Evolutionary conservation across 257 asterid species (phyloP).

Genomic region (Solanum rostratum): DNA sequence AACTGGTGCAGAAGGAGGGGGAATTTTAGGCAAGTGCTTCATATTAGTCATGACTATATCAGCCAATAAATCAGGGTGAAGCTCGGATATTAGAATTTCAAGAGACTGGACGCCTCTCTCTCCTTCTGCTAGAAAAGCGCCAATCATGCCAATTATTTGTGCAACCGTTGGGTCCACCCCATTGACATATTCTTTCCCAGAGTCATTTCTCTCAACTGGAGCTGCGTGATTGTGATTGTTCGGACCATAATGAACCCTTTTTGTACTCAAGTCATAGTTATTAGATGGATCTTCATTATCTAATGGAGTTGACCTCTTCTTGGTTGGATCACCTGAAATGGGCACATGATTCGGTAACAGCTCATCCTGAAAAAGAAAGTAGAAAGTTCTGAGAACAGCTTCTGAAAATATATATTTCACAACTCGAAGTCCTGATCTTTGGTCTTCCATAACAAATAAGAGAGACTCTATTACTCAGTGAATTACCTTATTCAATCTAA

Average conservation of each 20-base stretch:
- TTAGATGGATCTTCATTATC: constrained; percentile 51
- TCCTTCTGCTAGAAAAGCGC: constrained; percentile 94
- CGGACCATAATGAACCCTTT: constrained; percentile 56
- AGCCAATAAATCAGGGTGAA: constrained; percentile 92
- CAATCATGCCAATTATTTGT: constrained; percentile 86
- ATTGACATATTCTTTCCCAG: constrained; percentile 41
- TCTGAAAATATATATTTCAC: background rate
- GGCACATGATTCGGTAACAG: constrained; percentile 41
- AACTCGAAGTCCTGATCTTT: background rate
- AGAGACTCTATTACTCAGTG: background rate
- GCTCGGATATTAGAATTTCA: constrained; percentile 68
- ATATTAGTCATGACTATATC: constrained; percentile 92
- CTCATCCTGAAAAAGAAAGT: constrained; percentile 48
- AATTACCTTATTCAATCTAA: constrained; percentile 59
- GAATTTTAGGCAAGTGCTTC: constrained; percentile 77
- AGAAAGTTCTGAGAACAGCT: constrained; percentile 5
- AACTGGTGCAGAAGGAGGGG: constrained; percentile 40
- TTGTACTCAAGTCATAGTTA: constrained; percentile 29
- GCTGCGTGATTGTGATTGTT: constrained; percentile 15
- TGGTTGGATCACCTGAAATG: constrained; percentile 42
- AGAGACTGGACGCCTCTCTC: constrained; percentile 86
- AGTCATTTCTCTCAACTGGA: constrained; percentile 32
- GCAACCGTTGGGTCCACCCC: constrained; percentile 60
- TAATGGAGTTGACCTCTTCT: constrained; percentile 49
- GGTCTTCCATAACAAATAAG: background rate